phyloP scores from a whole-genome alignment of 2,329 filamentous ascomycete species.

The Ophiostoma pallidulum region DNA sequence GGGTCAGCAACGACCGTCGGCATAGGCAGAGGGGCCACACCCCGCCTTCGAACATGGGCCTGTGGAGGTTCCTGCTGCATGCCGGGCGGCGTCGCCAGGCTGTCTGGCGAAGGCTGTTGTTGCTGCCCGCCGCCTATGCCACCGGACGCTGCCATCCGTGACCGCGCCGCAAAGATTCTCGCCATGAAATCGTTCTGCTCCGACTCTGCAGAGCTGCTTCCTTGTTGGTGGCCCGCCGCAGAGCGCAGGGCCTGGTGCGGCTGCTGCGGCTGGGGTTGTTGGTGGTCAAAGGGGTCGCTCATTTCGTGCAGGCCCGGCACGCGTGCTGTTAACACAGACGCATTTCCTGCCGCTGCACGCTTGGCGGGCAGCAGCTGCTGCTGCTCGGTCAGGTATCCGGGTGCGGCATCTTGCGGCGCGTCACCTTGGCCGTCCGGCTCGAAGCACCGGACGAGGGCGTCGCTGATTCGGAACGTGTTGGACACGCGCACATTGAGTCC shows the following conservation, averaged over 20 bases:
- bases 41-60: constrained; percentile 43
- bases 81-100: constrained; percentile 54
- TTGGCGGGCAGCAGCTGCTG: constrained; percentile 6
- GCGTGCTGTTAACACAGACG: constrained; percentile 24
- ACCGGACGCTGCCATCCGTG: constrained; percentile 32
- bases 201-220: constrained; percentile 22
- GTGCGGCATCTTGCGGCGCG: constrained; percentile 20
- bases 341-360: constrained; percentile 27
- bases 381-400: constrained; percentile 28
- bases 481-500: constrained; percentile 70
- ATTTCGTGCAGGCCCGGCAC: constrained; percentile 25
- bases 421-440: constrained; percentile 27
- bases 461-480: constrained; percentile 76
- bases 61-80: constrained; percentile 38
- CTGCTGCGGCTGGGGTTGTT: constrained; percentile 15
- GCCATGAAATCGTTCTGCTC: constrained; percentile 47
- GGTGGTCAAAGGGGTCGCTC: constrained; percentile 44
- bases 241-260: neutral
- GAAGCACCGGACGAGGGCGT: constrained; percentile 39
- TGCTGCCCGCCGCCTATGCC: constrained; percentile 30
- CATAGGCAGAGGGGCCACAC: constrained; percentile 43
- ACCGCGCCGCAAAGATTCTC: constrained; percentile 43
- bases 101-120: constrained; percentile 37
- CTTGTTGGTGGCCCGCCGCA: neutral
- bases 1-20: constrained; percentile 36